These are phyloP conservation scores for Discostella pseudostelligera DNA, from an alignment of 108 stramenopile species.

Conservation along the genomic window DNA sequence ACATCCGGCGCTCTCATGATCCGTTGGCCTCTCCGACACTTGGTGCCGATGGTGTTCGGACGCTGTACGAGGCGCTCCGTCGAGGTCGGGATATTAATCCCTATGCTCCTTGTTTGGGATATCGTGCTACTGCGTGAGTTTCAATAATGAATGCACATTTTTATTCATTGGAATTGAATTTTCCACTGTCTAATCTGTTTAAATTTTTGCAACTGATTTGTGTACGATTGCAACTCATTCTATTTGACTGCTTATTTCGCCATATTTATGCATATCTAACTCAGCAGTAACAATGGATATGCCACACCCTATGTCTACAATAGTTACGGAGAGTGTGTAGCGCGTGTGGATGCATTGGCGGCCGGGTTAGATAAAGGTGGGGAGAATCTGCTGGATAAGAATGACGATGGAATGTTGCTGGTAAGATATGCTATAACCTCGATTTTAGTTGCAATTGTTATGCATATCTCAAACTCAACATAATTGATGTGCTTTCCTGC, in stretches of 20 bases:
- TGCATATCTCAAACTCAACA: neutral
- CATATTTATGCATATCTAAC: neutral
- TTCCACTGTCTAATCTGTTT: no score
- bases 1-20: conserved; percentile 48
- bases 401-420: conserved; percentile 67
- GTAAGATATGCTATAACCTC: no score
- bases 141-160: no score
- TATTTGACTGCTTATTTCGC: no score
- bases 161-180: no score
- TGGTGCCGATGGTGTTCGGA: conserved; percentile 61
- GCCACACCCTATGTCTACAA: conserved; percentile 85
- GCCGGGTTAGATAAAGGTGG: conserved; percentile 66
- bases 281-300: conserved; percentile 54
- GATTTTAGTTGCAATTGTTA: no score
- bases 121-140: conserved; percentile 58
- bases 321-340: conserved; percentile 75
- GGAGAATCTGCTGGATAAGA: conserved; percentile 57
- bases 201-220: no score
- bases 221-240: no score
- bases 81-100: conserved; percentile 73
- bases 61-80: conserved; percentile 81
- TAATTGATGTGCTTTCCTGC: neutral
- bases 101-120: conserved; percentile 80
- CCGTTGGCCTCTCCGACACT: conserved; percentile 60
- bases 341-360: conserved; percentile 72